phyloP scores from a whole-genome alignment of 164 flowering plant species.

The Kalanchoe fedtschenkoi region DNA sequence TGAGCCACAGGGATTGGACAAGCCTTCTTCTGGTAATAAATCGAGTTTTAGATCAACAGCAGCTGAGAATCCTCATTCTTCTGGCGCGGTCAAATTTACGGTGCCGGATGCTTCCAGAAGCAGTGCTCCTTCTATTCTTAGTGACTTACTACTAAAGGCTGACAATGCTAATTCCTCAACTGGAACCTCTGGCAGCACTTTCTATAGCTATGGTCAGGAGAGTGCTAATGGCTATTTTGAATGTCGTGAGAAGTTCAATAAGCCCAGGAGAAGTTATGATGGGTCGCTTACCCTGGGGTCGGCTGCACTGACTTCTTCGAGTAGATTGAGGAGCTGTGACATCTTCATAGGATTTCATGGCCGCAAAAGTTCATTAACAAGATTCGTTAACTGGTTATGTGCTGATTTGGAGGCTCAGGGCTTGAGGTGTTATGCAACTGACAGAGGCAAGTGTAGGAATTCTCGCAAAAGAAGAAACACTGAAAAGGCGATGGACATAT shows the following conservation, averaged over 20 bases:
- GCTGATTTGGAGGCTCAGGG: slow-evolving; percentile 88
- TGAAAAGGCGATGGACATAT: slow-evolving; percentile 73
- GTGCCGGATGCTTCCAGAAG: background rate
- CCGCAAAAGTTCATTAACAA: slow-evolving; percentile 54
- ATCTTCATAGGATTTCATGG: slow-evolving; percentile 88
- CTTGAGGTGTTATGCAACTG: slow-evolving; percentile 72
- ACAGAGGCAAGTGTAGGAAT: slow-evolving; percentile 63
- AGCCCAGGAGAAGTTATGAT: slow-evolving; percentile 25
- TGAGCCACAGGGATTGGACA: slow-evolving; percentile 30
- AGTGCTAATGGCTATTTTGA: slow-evolving; percentile 15
- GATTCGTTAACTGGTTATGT: slow-evolving; percentile 82
- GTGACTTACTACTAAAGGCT: background rate
- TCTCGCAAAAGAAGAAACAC: slow-evolving; percentile 56
- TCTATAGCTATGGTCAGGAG: background rate
- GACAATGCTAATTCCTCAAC: background rate
- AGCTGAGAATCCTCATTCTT: slow-evolving; percentile 22
- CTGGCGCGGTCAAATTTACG: background rate
- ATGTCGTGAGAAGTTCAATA: slow-evolving; percentile 32
- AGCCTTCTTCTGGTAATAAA: slow-evolving; percentile 18
- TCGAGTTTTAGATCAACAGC: slow-evolving; percentile 18
- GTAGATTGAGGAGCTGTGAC: slow-evolving; percentile 63
- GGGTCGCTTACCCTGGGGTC: slow-evolving; percentile 31
- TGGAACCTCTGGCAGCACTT: background rate
- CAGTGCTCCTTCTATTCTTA: background rate
- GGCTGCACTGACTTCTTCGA: slow-evolving; percentile 35